Base-by-base conservation (phyloP, 2,329 filamentous ascomycete species). In the Botrytis fabae region DNA sequence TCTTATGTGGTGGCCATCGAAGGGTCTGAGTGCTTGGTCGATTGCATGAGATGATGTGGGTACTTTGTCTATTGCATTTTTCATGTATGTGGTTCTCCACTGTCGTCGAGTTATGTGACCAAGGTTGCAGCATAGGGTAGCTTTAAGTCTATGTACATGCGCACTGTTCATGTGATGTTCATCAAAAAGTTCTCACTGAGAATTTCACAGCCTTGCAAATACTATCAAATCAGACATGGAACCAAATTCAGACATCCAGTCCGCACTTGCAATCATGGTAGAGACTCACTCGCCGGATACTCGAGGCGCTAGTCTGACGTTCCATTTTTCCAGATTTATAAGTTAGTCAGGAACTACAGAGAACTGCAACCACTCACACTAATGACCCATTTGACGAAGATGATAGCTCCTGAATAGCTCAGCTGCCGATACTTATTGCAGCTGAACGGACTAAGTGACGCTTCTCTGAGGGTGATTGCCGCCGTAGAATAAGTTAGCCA, bases 21-120 rank as follows among this genome's bases (percentile, higher is more conserved):
- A 54, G 14, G 32, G 25, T 28, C 64, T 57, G 16, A 57, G 46
- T 51, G 25, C n/a, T 42, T 42, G 6, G 42, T 57, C 32, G 38
- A 28, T 38, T 57, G 65, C 65, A 59, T 57, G 48, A 69, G 65
- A 69, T 28, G 51, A 57, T 69, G 65, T 69, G 48, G 61, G 48
- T 57, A 59, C 35, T 22, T 44, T 59, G 8, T 25, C 18, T 54
- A 12, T 54, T 14, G 46, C 25, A 40, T n/a, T 44, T 69, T 32
- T 57, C 38, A 48, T 57, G 38, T 66, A 40, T 66, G 46, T 28
- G 18, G 35, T 54, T 57, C 54, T 42, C 46, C 64, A 68, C 64
- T 68, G 57, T 68, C 48, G 25, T 68, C 35, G 51, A 68, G 35
- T 22, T 35, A 35, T 66, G 32, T 22, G 35, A 54, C 16, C 64